phyloP scores from a whole-genome alignment of 208 protist species.

The Acanthamoeba castellanii region DNA sequence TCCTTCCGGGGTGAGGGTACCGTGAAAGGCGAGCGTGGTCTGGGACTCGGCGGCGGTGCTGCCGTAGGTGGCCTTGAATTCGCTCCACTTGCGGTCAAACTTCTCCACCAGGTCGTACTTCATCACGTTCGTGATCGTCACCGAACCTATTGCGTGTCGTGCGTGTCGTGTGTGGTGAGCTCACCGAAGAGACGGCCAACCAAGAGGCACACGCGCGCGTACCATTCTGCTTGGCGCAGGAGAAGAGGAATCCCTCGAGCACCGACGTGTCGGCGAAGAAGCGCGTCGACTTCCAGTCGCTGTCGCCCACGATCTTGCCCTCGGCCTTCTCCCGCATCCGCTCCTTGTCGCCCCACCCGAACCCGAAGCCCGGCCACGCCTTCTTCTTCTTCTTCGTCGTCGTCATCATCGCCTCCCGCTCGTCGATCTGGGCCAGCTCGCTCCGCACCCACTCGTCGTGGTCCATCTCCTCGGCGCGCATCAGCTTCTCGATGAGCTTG shows the following conservation, averaged over 20 bases:
- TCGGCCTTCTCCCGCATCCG: not conserved
- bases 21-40: slow-evolving; percentile 56
- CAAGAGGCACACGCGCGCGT: too few species aligned
- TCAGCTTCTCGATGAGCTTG: slow-evolving; percentile 46
- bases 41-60: slow-evolving; percentile 14
- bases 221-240: not conserved
- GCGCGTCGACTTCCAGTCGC: slow-evolving; percentile 24
- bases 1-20: not conserved
- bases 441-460: slow-evolving; percentile 57
- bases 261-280: slow-evolving; percentile 34
- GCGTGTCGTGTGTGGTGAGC: too few species aligned
- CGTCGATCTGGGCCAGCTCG: slow-evolving; percentile 44
- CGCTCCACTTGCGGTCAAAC: slow-evolving; percentile 67
- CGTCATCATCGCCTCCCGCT: not conserved
- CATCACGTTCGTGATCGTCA: slow-evolving; percentile 66
- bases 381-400: not conserved
- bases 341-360: slow-evolving; percentile 4
- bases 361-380: not conserved
- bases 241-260: slow-evolving; percentile 22
- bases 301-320: not conserved
- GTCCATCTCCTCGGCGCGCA: not conserved
- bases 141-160: not conserved
- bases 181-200: too few species aligned
- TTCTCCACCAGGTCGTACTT: slow-evolving; percentile 45
- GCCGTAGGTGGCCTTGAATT: slow-evolving; percentile 60